Base-by-base conservation (phyloP, 129 eudicot species). In the Escallonia rubra region DNA sequence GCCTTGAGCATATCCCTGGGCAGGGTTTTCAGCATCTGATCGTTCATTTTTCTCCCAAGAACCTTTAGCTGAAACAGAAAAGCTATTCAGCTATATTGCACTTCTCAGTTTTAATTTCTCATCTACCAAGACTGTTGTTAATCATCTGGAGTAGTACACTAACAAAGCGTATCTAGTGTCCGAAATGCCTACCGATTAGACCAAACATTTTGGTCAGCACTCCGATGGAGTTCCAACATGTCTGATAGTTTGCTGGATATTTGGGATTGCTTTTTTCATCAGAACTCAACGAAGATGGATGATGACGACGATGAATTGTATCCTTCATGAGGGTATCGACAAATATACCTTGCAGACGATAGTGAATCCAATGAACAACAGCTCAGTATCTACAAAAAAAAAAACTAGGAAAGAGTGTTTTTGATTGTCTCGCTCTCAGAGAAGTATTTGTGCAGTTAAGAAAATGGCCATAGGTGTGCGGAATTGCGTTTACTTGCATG, bases 221-320 rank as follows among this genome's bases (percentile, higher is more conserved):
- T 38, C 57, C 2, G 12, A 51, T 4, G 41, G 51, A 51, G 59
- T 8, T 55, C 7, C 39, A 8, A 47, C 70, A 66, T 16, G 70
- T 66, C 40, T 39, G 11, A 14, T 52, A 49, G 70, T 66, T 66
- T 23, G 38, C 60, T 2, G 70, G 70, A 41, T 66, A 66, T 34
- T 50, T 66, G 23, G 41, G 16, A 0, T 42, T 66, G 8, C 55
- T 50, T 50, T 4, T 50, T 2, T 38, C 47, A 7, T 34, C 60
- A 3, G 50, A 0, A 10, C 34, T 7, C 3, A 12, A 34, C 0
- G 4, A 14, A 5, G 13, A 4, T 47, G 46, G n/a, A 10, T 5
- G 59, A 50, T 40, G 34, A 9, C 3, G 13, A 50, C 8, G 38
- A 16, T 66, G 12, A 38, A 7, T 50, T 7, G 16, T 5, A 9